Base-by-base conservation (phyloP, 495 filamentous ascomycete genomes). In the Aspergillus egyptiacus region DNA sequence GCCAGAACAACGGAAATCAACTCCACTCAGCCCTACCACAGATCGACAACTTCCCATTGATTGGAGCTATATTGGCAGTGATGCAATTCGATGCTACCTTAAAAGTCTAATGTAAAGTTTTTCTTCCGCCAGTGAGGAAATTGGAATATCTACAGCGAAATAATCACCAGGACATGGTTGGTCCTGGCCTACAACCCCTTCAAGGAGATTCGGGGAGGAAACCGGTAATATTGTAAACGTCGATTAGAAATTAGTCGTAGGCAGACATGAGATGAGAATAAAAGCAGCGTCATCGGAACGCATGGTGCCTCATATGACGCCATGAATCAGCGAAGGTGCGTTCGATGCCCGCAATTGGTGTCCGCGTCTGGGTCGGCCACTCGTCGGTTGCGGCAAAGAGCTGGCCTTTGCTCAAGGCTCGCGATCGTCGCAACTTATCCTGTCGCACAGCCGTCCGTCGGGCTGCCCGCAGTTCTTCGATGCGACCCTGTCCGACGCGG, bases 401-500 rank as follows among this genome's bases (percentile, higher is more conserved):
- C 28, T 65, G 57, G 24, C 69, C 69, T 53, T 72, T 71, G 44
- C 56, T 65, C 50, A 67, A 50, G 6, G 70, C 66, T 8, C 62
- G 52, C 14, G 71, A 74, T 34, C 67, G 63, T 11, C 70, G 68
- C 42, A 68, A 40, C 55, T 73, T 72, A 18, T 73, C 71, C 52
- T 74, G 61, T 22, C 71, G 67, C 17, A 74, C 68, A 9, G 71
- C 71, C 0, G 57, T 53, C 25, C 71, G 67, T 13, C 71, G 69
- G 1, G 65, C 42, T 1, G 62, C 64, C 31, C 71, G 51, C 11
- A 74, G 43, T 33, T 71, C 66, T n/a, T 74, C 69, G 23, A 74
- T 73, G n/a, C 70, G 67, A 13, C 67, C 67, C 38, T 89, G 83
- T n/a, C 85, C 85, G 55, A 94, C 87, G 27, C 89, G 87, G 61